phyloP scores from a whole-genome alignment of 2,329 filamentous ascomycete species.

The Botrytis fragariae region DNA sequence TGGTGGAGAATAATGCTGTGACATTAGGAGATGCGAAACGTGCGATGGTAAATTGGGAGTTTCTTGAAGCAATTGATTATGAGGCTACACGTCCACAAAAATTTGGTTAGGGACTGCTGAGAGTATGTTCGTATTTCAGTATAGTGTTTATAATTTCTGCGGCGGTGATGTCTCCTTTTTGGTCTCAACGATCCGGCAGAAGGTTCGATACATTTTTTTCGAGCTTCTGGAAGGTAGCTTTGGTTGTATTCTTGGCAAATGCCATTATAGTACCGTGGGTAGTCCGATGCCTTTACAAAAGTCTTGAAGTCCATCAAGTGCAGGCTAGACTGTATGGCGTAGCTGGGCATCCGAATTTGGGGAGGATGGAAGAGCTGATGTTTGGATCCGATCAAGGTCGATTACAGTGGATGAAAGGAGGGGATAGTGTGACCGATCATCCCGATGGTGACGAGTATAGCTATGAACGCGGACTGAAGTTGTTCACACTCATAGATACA shows the following conservation, averaged over 20 bases:
- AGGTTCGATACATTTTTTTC: neutral
- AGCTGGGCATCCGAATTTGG: slow-evolving; percentile 33
- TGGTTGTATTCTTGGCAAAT: slow-evolving; percentile 8
- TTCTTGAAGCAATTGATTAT: neutral
- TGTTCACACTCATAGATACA: slow-evolving; percentile 40
- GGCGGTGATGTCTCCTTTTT: neutral
- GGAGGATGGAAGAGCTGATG: slow-evolving; percentile 30
- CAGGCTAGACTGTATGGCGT: slow-evolving; percentile 34
- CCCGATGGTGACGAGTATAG: neutral
- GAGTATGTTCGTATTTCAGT: neutral
- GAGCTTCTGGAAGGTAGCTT: slow-evolving; percentile 6
- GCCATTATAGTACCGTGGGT: slow-evolving; percentile 27
- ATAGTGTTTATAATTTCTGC: neutral
- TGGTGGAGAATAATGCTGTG: slow-evolving; percentile 37
- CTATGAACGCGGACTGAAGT: neutral
- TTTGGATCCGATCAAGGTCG: slow-evolving; percentile 33
- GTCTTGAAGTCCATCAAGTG: slow-evolving; percentile 30
- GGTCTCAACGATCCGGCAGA: neutral
- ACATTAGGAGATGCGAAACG: slow-evolving; percentile 37
- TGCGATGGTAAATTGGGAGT: slow-evolving; percentile 39
- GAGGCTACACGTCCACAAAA: neutral
- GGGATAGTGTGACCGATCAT: neutral
- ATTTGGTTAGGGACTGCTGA: neutral
- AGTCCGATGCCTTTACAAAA: slow-evolving; percentile 27
- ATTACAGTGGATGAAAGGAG: slow-evolving; percentile 30